Evolutionary conservation across 495 filamentous ascomycete species (phyloP).

Genomic region (Amphirosellinia nigrospora): DNA sequence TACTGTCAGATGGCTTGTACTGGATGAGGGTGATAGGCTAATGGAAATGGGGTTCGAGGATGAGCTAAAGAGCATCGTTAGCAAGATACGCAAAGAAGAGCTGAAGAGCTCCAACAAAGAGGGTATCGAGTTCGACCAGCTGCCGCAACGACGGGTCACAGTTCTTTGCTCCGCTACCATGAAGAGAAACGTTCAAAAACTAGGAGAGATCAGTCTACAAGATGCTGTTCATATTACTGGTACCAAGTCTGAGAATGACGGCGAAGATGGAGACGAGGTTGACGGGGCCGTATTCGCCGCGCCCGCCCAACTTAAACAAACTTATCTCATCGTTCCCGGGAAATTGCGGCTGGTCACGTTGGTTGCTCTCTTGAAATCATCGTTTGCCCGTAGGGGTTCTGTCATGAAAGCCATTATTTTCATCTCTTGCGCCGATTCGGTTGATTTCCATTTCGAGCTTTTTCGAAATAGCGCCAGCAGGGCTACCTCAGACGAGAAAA

Average conservation of each 20-base stretch:
- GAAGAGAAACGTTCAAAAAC: slow-evolving; percentile 91
- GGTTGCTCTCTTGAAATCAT: slow-evolving; percentile 78
- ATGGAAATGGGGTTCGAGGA: slow-evolving; percentile 98
- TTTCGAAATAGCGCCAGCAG: slow-evolving; percentile 61
- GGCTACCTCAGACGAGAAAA: slow-evolving; percentile 32
- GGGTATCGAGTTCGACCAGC: slow-evolving; percentile 51
- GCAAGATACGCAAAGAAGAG: slow-evolving; percentile 67
- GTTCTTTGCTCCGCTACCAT: slow-evolving; percentile 96
- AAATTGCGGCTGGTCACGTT: slow-evolving; percentile 90
- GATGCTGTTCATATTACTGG: slow-evolving; percentile 87
- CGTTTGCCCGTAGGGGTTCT: slow-evolving; percentile 84
- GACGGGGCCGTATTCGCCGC: slow-evolving; percentile 74
- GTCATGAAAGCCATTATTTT: slow-evolving; percentile 96
- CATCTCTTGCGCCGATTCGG: slow-evolving; percentile 93
- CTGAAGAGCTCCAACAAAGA: slow-evolving; percentile 46
- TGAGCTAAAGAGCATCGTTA: slow-evolving; percentile 78
- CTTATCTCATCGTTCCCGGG: slow-evolving; percentile 82
- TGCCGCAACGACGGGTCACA: slow-evolving; percentile 81
- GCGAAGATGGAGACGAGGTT: slow-evolving; percentile 46
- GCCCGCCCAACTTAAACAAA: slow-evolving; percentile 90
- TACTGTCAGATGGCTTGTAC: slow-evolving; percentile 88
- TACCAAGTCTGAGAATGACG: slow-evolving; percentile 58
- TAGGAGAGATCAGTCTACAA: slow-evolving; percentile 93
- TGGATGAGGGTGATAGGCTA: slow-evolving; percentile 94
- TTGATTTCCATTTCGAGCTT: slow-evolving; percentile 95